phyloP scores from a whole-genome alignment of 2,329 filamentous ascomycete genomes.

The Diaporthe destruens region DNA sequence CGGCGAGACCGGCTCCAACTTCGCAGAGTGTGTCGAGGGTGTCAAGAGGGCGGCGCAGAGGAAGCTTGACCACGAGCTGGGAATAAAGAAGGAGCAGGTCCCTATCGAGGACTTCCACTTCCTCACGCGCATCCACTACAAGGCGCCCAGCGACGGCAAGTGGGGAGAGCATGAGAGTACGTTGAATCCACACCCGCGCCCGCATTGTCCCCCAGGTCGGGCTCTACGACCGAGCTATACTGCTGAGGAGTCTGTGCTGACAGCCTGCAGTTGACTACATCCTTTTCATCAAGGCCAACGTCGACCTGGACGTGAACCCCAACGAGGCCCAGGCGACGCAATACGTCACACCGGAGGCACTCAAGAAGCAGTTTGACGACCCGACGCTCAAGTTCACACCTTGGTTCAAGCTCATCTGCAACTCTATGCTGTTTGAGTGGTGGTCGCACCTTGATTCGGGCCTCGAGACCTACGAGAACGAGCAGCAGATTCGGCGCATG shows the following conservation, averaged over 20 bases:
- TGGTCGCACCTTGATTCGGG: slow-evolving; percentile 87
- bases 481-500: slow-evolving; percentile 92
- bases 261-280: slow-evolving; percentile 87
- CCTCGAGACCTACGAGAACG: slow-evolving; percentile 86
- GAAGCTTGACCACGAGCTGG: slow-evolving; percentile 94
- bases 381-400: slow-evolving; percentile 88
- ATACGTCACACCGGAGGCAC: slow-evolving; percentile 85
- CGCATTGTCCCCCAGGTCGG: neutral
- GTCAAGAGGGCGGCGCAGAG: slow-evolving; percentile 93
- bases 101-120: slow-evolving; percentile 93
- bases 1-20: slow-evolving; percentile 86
- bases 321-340: slow-evolving; percentile 91
- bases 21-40: slow-evolving; percentile 84
- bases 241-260: neutral
- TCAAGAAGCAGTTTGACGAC: slow-evolving; percentile 89
- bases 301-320: slow-evolving; percentile 82
- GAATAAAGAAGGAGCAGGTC: slow-evolving; percentile 89
- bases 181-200: slow-evolving; percentile 70
- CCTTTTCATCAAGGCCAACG: slow-evolving; percentile 95
- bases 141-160: slow-evolving; percentile 94
- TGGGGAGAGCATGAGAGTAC: slow-evolving; percentile 99
- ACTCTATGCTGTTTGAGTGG: slow-evolving; percentile 98
- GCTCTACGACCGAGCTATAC: neutral
- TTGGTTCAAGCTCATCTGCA: slow-evolving; percentile 99
- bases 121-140: slow-evolving; percentile 97